phyloP scores from a whole-genome alignment of 352 stramenopile species.

The Phytophthora europaea region DNA sequence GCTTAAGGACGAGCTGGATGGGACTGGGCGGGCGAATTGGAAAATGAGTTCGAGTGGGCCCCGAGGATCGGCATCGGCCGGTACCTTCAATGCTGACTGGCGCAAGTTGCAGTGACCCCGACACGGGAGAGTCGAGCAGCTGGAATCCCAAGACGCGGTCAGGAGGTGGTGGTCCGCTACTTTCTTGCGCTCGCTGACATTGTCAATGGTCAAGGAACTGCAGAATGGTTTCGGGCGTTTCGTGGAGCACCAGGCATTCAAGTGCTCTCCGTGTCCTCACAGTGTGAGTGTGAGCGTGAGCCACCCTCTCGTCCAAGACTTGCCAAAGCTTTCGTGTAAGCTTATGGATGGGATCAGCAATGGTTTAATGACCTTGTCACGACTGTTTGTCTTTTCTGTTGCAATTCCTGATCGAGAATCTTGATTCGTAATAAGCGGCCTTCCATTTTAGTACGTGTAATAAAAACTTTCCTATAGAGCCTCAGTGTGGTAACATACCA shows the following conservation, averaged over 20 bases:
- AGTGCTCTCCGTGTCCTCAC: not conserved
- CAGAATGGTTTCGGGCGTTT: not conserved
- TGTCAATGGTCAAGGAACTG: not conserved
- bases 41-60: not conserved
- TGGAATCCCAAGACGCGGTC: not conserved
- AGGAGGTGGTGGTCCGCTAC: not conserved
- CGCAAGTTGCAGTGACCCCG: conserved; percentile 6
- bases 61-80: not conserved
- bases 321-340: not conserved
- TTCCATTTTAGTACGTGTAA: too few species aligned
- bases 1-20: not conserved
- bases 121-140: not conserved
- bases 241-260: not conserved
- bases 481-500: too few species aligned
- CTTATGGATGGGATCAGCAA: not conserved
- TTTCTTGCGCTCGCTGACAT: not conserved
- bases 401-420: not conserved
- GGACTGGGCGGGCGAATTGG: not conserved
- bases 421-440: too few species aligned
- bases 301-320: not conserved
- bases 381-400: not conserved
- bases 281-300: not conserved
- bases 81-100: conserved; percentile 4
- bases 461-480: too few species aligned
- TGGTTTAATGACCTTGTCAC: not conserved